Percentiles rank a stretch among this genome's conserved stretches.
phyloP scores from a whole-genome alignment of 352 stramenopile genomes.

The Sclerospora graminicola region DNA sequence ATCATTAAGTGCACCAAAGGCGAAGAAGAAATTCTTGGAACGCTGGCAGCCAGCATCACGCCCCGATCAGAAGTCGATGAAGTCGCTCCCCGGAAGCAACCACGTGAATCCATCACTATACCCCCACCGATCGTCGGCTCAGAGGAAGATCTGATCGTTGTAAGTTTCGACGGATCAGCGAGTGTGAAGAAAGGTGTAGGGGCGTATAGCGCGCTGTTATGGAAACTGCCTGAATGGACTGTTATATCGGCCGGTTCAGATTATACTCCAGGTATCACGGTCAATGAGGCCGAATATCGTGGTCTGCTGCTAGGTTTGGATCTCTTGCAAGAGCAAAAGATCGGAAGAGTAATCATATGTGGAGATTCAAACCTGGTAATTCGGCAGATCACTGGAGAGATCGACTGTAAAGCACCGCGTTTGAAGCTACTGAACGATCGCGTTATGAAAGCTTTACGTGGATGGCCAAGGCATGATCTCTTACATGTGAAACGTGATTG shows the following conservation, averaged over 20 bases:
- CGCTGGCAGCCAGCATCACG: neutral
- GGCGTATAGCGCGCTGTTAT: neutral
- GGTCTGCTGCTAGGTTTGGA: neutral
- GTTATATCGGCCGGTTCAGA: neutral
- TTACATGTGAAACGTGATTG: too few relatives aligned
- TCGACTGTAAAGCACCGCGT: neutral
- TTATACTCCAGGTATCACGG: neutral
- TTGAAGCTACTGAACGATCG: neutral
- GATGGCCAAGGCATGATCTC: too few relatives aligned
- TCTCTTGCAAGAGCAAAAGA: neutral
- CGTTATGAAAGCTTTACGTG: neutral
- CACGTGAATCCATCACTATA: neutral
- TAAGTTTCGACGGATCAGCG: slow-evolving; percentile 2
- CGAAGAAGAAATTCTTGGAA: neutral
- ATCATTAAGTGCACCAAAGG: neutral
- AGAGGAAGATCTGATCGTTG: neutral
- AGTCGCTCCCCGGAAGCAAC: neutral
- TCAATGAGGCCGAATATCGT: neutral
- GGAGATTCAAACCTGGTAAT: slow-evolving; percentile 1
- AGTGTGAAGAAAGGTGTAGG: neutral
- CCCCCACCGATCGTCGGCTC: neutral
- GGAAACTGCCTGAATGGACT: neutral
- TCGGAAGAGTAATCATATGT: neutral
- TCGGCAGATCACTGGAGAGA: neutral
- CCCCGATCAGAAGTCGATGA: neutral